Percentiles rank a stretch among this genome's conserved stretches.
phyloP scores from a whole-genome alignment of 257 asterid genomes.

The Ilex aquifolium region DNA sequence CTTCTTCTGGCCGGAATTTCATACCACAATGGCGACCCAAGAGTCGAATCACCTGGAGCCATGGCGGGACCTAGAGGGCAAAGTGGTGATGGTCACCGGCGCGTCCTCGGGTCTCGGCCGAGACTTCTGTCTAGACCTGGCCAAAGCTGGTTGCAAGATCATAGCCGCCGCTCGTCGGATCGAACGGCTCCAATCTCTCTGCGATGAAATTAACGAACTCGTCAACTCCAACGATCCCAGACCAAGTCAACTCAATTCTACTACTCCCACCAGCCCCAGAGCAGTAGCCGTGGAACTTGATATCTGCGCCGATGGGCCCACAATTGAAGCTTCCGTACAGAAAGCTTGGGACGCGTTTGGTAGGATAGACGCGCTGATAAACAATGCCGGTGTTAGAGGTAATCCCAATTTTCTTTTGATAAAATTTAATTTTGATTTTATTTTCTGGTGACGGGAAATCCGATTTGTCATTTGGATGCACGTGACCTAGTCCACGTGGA shows the following conservation, averaged over 20 bases:
- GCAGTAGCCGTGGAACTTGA: slow-evolving; percentile 72
- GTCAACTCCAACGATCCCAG: too few species aligned
- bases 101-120: slow-evolving; percentile 84
- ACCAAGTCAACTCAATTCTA: neutral
- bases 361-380: slow-evolving; percentile 46
- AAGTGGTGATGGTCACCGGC: slow-evolving; percentile 62
- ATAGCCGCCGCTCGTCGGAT: slow-evolving; percentile 65
- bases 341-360: slow-evolving; percentile 71
- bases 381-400: slow-evolving; percentile 79
- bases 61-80: too few species aligned
- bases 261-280: neutral
- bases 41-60: too few species aligned
- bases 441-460: too few species aligned
- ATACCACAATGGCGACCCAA: too few species aligned
- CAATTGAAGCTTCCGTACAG: slow-evolving; percentile 35
- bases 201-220: neutral
- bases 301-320: slow-evolving; percentile 24
- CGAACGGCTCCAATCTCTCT: slow-evolving; percentile 51
- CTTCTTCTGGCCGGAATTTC: too few species aligned
- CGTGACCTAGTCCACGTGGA: too few species aligned
- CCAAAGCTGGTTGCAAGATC: slow-evolving; percentile 63
- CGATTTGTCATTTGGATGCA: too few species aligned
- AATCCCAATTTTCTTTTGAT: neutral
- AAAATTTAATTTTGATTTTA: too few species aligned
- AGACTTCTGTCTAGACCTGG: slow-evolving; percentile 54